Evolutionary conservation across 352 stramenopile species (phyloP), one percentile per base, ranked within the genome.

Genomic region (Pythium sp.): DNA sequence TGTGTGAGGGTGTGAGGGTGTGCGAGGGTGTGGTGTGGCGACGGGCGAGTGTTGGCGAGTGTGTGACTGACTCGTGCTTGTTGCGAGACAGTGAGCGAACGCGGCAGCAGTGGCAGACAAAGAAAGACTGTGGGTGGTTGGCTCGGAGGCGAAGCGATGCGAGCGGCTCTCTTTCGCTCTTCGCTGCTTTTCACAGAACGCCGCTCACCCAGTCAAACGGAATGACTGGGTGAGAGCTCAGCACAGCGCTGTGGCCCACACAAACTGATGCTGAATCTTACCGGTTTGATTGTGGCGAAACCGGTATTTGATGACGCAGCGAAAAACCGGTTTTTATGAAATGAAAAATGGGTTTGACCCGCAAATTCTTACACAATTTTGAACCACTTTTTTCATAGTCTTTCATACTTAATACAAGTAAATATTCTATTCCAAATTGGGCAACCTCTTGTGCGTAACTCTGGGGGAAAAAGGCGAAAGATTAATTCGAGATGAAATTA

Each of bases 161-260:
- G 47, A 54, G 47, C 6, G 5, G 41, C 41, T 49, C 41, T 49
- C 41, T 49, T 49, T 49, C 38, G 15, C 41, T 49, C 38, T 46
- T 46, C 38, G 38, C 62, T 46, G 62, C 62, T 60, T 58, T 67
- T 60, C 62, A 60, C 62, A 22, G 47, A 38, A 46, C 61, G 26
- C 53, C 26, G 53, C 51, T 32, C 58, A 63, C 58, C 41, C 58
- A 63, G 24, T 54, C 34, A 63, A 63, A 63, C 20, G 32, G 12
- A 18, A 20, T 49, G 26, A 14, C 54, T 20, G 18, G 9, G 5
- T 59, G 54, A 24, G 54, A 59, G 36, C 54, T 41, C 12, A 58
- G 24, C 24, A 30, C 12, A 46, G 38, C 38, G 14, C 38, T 36
- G 53, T 58, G 53, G 53, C 30, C 53, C 53, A 58, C 53, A 58